Conservation (phyloP, 2,329 filamentous ascomycete genomes). For the Fusarium paranaense region DNA sequence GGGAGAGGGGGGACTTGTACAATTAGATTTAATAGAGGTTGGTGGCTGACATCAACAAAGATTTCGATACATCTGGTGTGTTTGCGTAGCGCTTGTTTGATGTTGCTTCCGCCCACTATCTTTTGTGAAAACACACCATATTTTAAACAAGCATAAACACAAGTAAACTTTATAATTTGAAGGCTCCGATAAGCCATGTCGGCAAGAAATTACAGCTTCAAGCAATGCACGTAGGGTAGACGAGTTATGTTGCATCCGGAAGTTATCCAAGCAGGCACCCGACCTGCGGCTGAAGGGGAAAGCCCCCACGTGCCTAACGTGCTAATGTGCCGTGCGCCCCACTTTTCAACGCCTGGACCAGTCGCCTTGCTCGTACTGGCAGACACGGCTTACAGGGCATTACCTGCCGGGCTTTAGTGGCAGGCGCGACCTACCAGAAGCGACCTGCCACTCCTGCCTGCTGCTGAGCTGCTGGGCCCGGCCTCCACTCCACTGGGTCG, state of each 20-base stretch:
- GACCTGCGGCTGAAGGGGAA: slow-evolving; percentile 35
- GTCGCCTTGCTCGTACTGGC: slow-evolving; percentile 12
- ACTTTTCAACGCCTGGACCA: slow-evolving; percentile 21
- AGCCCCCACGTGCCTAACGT: slow-evolving; percentile 37
- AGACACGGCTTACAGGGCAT: slow-evolving; percentile 17
- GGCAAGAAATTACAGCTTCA: background rate
- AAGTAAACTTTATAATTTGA: background rate
- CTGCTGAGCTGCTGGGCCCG: background rate
- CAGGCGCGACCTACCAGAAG: background rate
- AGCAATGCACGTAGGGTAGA: slow-evolving; percentile 23
- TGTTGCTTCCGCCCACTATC: background rate
- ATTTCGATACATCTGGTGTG: background rate
- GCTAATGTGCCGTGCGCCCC: slow-evolving; percentile 13
- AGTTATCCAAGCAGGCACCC: slow-evolving; percentile 13
- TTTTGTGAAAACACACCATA: background rate
- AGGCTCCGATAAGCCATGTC: background rate
- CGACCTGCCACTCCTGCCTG: slow-evolving; percentile 20
- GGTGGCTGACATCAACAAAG: background rate
- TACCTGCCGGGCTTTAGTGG: slow-evolving; percentile 23
- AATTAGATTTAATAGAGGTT: background rate
- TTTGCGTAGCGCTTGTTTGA: background rate
- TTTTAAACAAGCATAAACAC: background rate
- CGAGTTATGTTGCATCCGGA: background rate
- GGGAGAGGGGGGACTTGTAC: background rate
- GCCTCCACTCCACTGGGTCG: background rate